Percentiles rank a stretch among this genome's conserved stretches.
These are phyloP conservation scores for Blastobotrys arbuscula DNA, from an alignment of 1,139 yeast species.

Conservation along the genomic window DNA sequence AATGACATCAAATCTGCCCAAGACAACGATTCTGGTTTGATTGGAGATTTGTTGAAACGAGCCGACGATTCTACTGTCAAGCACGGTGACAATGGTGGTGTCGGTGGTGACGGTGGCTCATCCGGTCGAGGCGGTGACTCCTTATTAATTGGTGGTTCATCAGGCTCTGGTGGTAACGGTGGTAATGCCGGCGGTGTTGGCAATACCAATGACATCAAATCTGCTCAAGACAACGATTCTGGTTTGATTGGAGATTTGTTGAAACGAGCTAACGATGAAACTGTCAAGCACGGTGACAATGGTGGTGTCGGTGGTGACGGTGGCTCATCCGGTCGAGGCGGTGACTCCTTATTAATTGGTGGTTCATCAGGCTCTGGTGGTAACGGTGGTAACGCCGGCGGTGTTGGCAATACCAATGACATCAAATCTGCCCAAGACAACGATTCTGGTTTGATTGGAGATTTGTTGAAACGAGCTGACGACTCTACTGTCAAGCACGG, in stretches of 20 bases:
- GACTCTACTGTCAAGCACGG: neutral
- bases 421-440: neutral
- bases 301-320: conserved; percentile 9
- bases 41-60: conserved; percentile 2
- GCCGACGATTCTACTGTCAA: neutral
- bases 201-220: neutral
- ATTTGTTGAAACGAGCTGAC: neutral
- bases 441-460: neutral
- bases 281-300: conserved; percentile 1
- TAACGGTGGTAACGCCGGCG: conserved; percentile 8
- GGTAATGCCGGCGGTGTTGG: conserved; percentile 7
- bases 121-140: conserved; percentile 1
- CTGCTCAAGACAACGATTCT: neutral
- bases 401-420: conserved; percentile 1
- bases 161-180: conserved; percentile 4
- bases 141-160: conserved; percentile 3
- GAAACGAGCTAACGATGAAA: conserved; percentile 3
- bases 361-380: conserved; percentile 7
- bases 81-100: conserved; percentile 8
- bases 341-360: conserved; percentile 5
- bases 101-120: conserved; percentile 4
- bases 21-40: neutral
- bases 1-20: neutral
- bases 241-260: neutral
- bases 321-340: conserved; percentile 3